Conservation (phyloP, 345 rosid genomes). For the Eucalyptus microcorys region DNA sequence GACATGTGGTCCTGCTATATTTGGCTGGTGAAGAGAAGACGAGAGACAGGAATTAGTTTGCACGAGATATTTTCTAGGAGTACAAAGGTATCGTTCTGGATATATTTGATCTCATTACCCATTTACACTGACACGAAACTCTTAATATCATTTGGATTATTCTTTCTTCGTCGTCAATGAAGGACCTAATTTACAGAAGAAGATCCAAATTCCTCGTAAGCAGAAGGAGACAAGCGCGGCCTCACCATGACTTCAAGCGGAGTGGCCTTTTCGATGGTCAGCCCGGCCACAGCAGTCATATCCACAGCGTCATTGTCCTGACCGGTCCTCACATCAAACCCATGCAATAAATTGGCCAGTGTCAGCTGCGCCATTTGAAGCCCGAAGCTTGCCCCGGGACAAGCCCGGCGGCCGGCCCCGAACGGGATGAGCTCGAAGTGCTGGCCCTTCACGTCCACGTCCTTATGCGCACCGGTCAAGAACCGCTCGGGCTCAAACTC, state of each 20-base stretch:
- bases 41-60: background rate
- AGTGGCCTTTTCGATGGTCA: background rate
- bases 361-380: background rate
- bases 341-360: background rate
- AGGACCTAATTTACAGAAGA: background rate
- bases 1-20: too few species aligned
- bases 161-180: background rate
- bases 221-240: background rate
- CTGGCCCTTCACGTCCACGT: conserved; percentile 4
- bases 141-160: background rate
- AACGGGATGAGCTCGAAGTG: conserved; percentile 5
- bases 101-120: background rate
- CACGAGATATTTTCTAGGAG: background rate
- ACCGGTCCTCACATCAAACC: background rate
- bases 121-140: background rate
- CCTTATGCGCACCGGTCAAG: background rate
- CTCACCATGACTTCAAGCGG: background rate
- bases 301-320: background rate
- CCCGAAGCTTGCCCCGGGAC: background rate
- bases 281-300: background rate
- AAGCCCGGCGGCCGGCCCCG: conserved; percentile 3
- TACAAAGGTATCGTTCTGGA: background rate
- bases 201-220: background rate
- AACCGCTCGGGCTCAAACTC: conserved; percentile 12
- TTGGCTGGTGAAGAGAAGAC: background rate